Evolutionary conservation across 1,284 basidiomycete genomes (phyloP).

Genomic region (Cystobasidiaceae sp.): DNA sequence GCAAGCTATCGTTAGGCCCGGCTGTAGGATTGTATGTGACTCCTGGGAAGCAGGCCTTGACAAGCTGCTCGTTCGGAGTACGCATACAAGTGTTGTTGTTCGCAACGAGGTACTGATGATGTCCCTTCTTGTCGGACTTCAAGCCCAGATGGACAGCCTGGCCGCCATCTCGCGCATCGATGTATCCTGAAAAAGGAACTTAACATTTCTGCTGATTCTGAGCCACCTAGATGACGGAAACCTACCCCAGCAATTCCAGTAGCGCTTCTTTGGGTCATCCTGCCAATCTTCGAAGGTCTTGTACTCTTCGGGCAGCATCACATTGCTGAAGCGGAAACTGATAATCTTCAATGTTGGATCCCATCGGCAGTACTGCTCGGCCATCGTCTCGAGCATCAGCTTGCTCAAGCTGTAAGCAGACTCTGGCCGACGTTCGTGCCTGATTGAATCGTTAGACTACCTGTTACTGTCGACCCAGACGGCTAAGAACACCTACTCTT

Average conservation of each 20-base stretch:
- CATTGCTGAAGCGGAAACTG: slow-evolving; percentile 48
- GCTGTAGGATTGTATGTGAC: slow-evolving; percentile 41
- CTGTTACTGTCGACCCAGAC: background rate
- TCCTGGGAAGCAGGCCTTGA: slow-evolving; percentile 46
- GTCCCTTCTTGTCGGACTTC: slow-evolving; percentile 44
- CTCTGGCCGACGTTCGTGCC: slow-evolving; percentile 44
- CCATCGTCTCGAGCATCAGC: slow-evolving; percentile 48
- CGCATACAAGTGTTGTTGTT: slow-evolving; percentile 48
- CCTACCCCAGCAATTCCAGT: slow-evolving; percentile 43
- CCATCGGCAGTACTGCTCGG: slow-evolving; percentile 48
- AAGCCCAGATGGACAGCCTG: slow-evolving; percentile 47
- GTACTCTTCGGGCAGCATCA: slow-evolving; percentile 48
- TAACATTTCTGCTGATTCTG: background rate
- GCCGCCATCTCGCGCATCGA: slow-evolving; percentile 48
- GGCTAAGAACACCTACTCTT: slow-evolving; percentile 38
- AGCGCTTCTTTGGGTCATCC: slow-evolving; percentile 44
- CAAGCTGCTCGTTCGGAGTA: slow-evolving; percentile 45
- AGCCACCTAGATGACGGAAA: too few species aligned
- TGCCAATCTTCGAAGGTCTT: slow-evolving; percentile 47
- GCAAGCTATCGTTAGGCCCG: slow-evolving; percentile 39
- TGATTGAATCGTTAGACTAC: background rate
- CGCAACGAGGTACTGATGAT: slow-evolving; percentile 47
- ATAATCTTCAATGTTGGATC: slow-evolving; percentile 47
- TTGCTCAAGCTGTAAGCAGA: slow-evolving; percentile 47
- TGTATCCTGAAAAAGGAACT: slow-evolving; percentile 33